phyloP scores from a whole-genome alignment of 148 eudicot genomes.

The Rhododendron molle region DNA sequence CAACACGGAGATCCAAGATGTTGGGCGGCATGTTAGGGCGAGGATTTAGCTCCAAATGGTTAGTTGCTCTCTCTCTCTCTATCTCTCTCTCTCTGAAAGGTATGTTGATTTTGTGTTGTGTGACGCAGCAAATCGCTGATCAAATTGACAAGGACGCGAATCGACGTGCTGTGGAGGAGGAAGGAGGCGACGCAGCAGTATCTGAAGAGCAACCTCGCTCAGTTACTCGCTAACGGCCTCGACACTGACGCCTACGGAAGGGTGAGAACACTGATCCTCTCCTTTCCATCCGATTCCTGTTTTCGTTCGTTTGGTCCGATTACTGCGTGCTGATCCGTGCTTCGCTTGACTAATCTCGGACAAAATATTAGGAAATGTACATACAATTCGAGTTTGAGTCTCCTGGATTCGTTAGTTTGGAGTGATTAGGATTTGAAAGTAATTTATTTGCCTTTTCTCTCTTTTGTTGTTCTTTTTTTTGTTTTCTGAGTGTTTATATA shows the following conservation, averaged over 20 bases:
- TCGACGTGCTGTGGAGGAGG: constrained; percentile 60
- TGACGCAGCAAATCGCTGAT: constrained; percentile 59
- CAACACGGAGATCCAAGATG: constrained; percentile 35
- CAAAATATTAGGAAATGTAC: neutral
- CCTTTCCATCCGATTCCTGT: neutral
- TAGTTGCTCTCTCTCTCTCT: neutral
- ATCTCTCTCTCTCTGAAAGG: no score
- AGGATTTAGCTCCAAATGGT: constrained; percentile 67
- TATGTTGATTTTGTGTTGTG: neutral
- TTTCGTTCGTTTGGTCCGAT: neutral
- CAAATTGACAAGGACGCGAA: constrained; percentile 61
- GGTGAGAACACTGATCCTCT: constrained; percentile 25
- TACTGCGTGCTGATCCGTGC: neutral
- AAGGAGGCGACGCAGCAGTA: constrained; percentile 81
- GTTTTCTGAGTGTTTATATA: neutral
- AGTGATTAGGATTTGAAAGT: neutral
- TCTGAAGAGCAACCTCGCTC: constrained; percentile 70
- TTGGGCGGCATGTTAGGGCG: constrained; percentile 64
- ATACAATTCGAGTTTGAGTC: neutral
- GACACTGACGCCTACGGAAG: constrained; percentile 68
- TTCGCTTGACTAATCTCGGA: neutral
- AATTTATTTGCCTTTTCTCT: neutral
- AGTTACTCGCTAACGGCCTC: constrained; percentile 67
- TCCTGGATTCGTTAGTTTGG: neutral
- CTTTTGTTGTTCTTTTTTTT: neutral